Percentiles rank a stretch among this genome's conserved stretches.
phyloP scores from a whole-genome alignment of 2,329 filamentous ascomycete species.

The Hypoxylon sp. region DNA sequence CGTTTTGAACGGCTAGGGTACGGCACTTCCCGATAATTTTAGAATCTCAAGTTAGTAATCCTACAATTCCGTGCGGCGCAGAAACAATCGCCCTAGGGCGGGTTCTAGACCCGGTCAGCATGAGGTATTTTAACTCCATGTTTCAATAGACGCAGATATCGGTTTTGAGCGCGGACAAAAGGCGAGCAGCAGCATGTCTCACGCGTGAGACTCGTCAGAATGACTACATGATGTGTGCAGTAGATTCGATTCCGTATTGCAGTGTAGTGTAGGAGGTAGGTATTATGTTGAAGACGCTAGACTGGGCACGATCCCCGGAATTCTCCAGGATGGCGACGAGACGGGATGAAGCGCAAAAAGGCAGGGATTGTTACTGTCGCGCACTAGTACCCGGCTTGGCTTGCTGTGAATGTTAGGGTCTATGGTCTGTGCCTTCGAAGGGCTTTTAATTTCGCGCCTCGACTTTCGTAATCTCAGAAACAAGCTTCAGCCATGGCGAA shows the following conservation, averaged over 20 bases:
- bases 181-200: constrained; percentile 32
- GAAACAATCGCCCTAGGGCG: constrained; percentile 10
- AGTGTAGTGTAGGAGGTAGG: constrained; percentile 6
- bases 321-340: constrained; percentile 37
- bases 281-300: constrained; percentile 23
- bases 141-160: constrained; percentile 33
- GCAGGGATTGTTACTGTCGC: constrained; percentile 31
- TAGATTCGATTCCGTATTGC: not conserved
- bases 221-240: constrained; percentile 8
- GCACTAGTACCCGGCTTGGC: constrained; percentile 48
- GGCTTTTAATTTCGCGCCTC: constrained; percentile 30
- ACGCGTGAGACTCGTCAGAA: constrained; percentile 27
- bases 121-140: constrained; percentile 42
- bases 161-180: constrained; percentile 12
- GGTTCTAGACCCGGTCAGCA: constrained; percentile 34
- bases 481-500: constrained; percentile 39
- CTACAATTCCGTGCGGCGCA: constrained; percentile 12
- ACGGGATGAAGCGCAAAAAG: constrained; percentile 39
- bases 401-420: constrained; percentile 25
- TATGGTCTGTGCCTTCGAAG: constrained; percentile 31
- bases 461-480: constrained; percentile 36
- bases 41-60: constrained; percentile 16
- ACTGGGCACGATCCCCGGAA: constrained; percentile 26
- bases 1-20: constrained; percentile 16
- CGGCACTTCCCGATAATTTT: constrained; percentile 33